Evolutionary conservation across 148 eudicot species (phyloP).

Genomic region (Rhododendron molle): DNA sequence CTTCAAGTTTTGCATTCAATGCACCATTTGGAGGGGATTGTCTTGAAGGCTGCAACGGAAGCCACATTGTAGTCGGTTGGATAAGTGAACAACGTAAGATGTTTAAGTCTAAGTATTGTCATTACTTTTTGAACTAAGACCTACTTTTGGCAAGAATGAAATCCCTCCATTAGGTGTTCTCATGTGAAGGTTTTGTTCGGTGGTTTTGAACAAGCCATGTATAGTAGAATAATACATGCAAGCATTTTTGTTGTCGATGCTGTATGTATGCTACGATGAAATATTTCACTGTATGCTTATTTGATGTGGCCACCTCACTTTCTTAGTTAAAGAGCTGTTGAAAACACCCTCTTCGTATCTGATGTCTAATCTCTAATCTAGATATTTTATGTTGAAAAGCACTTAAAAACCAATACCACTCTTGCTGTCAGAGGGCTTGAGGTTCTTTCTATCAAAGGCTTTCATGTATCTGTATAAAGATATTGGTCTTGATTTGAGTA

Average conservation of each 20-base stretch:
- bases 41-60: background rate
- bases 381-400: background rate
- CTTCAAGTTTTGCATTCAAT: background rate
- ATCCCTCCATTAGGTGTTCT: background rate
- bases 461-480: background rate
- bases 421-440: background rate
- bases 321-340: background rate
- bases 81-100: background rate
- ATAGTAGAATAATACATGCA: background rate
- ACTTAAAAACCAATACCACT: background rate
- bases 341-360: constrained; percentile 3
- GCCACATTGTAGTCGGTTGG: background rate
- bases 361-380: background rate
- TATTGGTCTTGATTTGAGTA: background rate
- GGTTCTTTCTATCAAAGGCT: background rate
- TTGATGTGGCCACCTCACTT: background rate
- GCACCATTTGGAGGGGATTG: background rate
- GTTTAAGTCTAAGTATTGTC: background rate
- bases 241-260: background rate
- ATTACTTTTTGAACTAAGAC: background rate
- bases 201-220: background rate
- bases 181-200: background rate
- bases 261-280: background rate
- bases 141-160: background rate
- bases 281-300: background rate